Conservation (phyloP, 139 green algal genomes). For the Eudorina sp. region DNA sequence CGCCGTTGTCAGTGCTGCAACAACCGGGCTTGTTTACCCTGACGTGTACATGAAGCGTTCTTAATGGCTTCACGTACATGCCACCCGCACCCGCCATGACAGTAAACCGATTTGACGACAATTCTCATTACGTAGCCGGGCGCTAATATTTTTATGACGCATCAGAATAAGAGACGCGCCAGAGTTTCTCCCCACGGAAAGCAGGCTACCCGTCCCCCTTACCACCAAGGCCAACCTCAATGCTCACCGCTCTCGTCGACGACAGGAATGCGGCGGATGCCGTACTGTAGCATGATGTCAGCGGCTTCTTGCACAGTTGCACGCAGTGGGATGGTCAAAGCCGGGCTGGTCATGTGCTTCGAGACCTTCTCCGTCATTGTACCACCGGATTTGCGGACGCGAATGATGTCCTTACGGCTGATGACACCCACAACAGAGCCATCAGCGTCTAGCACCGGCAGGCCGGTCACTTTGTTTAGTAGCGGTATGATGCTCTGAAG, state of each 20-base stretch:
- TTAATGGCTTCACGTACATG: too few species aligned
- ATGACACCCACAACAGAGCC: conserved; percentile 77
- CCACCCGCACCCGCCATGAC: too few species aligned
- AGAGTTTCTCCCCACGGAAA: too few species aligned
- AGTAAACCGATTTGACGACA: too few species aligned
- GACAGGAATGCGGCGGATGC: conserved; percentile 80
- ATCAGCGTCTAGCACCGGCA: conserved; percentile 74
- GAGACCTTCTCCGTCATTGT: conserved; percentile 63
- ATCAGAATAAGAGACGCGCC: too few species aligned
- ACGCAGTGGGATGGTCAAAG: conserved; percentile 63
- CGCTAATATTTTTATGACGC: too few species aligned
- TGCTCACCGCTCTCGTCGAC: conserved; percentile 67
- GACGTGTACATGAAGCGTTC: too few species aligned
- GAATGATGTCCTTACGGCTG: conserved; percentile 81
- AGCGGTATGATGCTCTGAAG: conserved; percentile 53
- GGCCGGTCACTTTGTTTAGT: conserved; percentile 67
- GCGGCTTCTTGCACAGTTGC: conserved; percentile 69
- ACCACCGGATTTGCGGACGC: conserved; percentile 63
- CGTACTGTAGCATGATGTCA: conserved; percentile 76
- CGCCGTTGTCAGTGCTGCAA: too few species aligned
- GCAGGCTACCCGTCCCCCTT: too few species aligned
- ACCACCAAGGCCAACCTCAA: neutral
- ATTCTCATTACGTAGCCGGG: too few species aligned
- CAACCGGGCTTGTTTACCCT: too few species aligned
- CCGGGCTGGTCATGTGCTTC: conserved; percentile 76